A percentile compares a stretch with the other conserved stretches of the same genome.
phyloP scores from a whole-genome alignment of 1,284 basidiomycete species.

The Heterobasidion annosum region DNA sequence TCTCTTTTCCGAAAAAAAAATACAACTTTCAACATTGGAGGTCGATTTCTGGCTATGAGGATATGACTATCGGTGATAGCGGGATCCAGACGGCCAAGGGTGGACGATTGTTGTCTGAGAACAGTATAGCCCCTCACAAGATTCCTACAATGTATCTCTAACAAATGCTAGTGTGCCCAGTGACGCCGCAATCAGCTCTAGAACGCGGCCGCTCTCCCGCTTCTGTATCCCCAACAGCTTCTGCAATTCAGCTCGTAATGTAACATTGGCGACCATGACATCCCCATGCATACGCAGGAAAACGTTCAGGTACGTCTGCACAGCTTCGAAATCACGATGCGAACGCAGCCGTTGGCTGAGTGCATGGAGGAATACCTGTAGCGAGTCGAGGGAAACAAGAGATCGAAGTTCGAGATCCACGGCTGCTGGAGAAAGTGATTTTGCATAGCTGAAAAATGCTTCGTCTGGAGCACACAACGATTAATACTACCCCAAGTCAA shows the following conservation, averaged over 20 bases:
- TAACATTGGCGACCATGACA: conserved; percentile 59
- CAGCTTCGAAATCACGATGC: conserved; percentile 90
- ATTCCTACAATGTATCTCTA: conserved; percentile 28
- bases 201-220: conserved; percentile 64
- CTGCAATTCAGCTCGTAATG: conserved; percentile 50
- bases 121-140: too few relatives aligned
- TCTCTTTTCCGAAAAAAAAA: too few relatives aligned
- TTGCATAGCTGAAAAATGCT: conserved; percentile 78
- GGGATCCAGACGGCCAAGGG: too few relatives aligned
- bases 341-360: conserved; percentile 67
- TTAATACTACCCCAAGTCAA: not conserved
- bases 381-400: conserved; percentile 55
- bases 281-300: conserved; percentile 86
- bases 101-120: too few relatives aligned
- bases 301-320: conserved; percentile 83
- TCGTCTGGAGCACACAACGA: conserved; percentile 45
- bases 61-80: too few relatives aligned
- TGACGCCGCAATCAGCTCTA: conserved; percentile 63
- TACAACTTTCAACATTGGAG: too few relatives aligned
- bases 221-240: conserved; percentile 53
- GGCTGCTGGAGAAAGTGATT: conserved; percentile 84
- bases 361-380: conserved; percentile 68
- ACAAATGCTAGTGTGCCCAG: conserved; percentile 69
- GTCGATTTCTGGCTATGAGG: too few relatives aligned
- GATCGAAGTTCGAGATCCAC: conserved; percentile 89